Evolutionary conservation across 148 eudicot species (phyloP).

Genomic region (Bassia scoparia): DNA sequence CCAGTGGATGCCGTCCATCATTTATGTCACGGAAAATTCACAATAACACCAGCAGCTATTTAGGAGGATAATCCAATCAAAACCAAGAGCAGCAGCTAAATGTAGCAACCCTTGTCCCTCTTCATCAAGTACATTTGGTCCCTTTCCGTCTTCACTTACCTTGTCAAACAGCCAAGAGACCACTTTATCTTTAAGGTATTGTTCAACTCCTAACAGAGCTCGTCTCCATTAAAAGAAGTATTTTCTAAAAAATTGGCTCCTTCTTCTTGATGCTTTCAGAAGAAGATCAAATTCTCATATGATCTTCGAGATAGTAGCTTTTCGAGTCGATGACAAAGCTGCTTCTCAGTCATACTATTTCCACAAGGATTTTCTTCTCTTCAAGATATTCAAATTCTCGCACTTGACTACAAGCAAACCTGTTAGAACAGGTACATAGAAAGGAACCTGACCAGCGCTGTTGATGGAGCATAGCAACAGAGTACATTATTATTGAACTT

Average conservation of each 20-base stretch:
- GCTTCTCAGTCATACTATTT: slow-evolving; percentile 35
- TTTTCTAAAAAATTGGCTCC: slow-evolving; percentile 29
- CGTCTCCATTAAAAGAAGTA: slow-evolving; percentile 34
- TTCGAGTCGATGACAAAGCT: slow-evolving; percentile 38
- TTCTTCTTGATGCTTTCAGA: slow-evolving; percentile 22
- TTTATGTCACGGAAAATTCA: slow-evolving; percentile 62
- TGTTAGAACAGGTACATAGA: slow-evolving; percentile 91
- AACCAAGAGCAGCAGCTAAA: slow-evolving; percentile 71
- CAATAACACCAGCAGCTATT: slow-evolving; percentile 52
- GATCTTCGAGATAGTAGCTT: slow-evolving; percentile 31
- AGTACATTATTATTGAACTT: slow-evolving; percentile 65
- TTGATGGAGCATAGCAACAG: slow-evolving; percentile 69
- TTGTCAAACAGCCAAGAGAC: slow-evolving; percentile 46
- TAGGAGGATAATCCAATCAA: slow-evolving; percentile 55
- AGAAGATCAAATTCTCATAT: slow-evolving; percentile 20
- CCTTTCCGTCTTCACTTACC: slow-evolving; percentile 50
- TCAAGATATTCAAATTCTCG: slow-evolving; percentile 77
- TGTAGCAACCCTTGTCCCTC: slow-evolving; percentile 68
- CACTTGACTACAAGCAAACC: slow-evolving; percentile 98
- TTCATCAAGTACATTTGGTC: slow-evolving; percentile 44
- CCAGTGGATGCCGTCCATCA: slow-evolving; percentile 84
- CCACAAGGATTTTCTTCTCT: slow-evolving; percentile 30
- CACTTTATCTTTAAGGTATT: slow-evolving; percentile 43
- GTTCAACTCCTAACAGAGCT: slow-evolving; percentile 30
- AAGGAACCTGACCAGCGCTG: slow-evolving; percentile 73